Base-by-base conservation (phyloP, 108 stramenopile genomes). In the Cyclotella baltica region DNA sequence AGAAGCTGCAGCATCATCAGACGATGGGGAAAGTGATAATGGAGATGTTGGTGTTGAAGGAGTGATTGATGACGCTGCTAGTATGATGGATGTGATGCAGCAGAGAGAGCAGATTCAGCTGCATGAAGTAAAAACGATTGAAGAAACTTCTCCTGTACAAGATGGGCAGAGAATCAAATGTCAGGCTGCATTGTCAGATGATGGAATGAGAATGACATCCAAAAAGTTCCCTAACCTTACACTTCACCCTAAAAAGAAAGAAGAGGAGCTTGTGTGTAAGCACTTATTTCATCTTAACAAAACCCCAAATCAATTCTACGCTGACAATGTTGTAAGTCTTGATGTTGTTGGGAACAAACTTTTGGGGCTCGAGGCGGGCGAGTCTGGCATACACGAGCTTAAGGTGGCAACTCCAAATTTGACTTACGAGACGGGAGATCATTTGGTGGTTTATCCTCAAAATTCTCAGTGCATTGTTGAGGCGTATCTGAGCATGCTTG, bases 391-490 rank as follows among this genome's bases (percentile, higher is more conserved):
- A 46, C 83, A 80, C 46, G 90, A 91, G 70, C 65, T 91, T 75
- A 67, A 67, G 59, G 55, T 87, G 38, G 61, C 53, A 43, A 50
- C 33, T 25, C 1, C 36, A 33, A 62, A 70, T 16, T 52, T 76
- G 62, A 51, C 66, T 0, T 92, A 89, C 67, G 77, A 78, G 46
- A 74, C 88, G 8, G 91, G 91, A 0, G 91, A 92, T 64, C 91
- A 92, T 53, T 71, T 89, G 43, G 51, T 85, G 38, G 64, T 92
- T 11, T 92, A 89, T 80, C 89, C 91, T 33, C 83, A 85, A 28
- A 92, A 92, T 65, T 67, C 86, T 0, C 77, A 81, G 19, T 77
- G 56, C 31, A 70, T 89, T 23, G 84, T 85, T 9, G 77, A 90
- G 6, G 85, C 81, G 29, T 87, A 84, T 62, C 43, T 85, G 55